Percentiles rank a stretch among this genome's conserved stretches.
phyloP scores from a whole-genome alignment of 768 basidiomycete genomes.

The Agrocybe chaxingu region DNA sequence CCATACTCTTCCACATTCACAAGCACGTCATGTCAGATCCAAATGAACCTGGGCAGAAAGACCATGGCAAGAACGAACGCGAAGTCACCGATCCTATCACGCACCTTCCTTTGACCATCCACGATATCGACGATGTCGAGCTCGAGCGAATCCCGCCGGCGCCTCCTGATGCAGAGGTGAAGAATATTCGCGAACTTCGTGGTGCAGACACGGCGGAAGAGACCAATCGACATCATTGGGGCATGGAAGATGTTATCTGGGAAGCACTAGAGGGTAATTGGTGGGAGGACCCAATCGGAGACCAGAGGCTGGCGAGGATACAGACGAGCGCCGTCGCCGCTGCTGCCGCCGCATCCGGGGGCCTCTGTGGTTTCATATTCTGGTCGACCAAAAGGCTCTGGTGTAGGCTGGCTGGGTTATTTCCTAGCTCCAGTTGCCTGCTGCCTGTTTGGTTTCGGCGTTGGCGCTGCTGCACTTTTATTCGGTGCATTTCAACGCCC shows the following conservation, averaged over 20 bases:
- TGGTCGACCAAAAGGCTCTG: slow-evolving; percentile 16
- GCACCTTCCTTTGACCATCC: slow-evolving; percentile 31
- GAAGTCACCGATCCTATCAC: slow-evolving; percentile 40
- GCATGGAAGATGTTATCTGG: slow-evolving; percentile 26
- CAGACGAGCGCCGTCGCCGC: slow-evolving; percentile 29
- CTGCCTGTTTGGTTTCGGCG: slow-evolving; percentile 21
- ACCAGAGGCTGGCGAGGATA: slow-evolving; percentile 25
- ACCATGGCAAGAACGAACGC: slow-evolving; percentile 7
- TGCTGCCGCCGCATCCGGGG: slow-evolving; percentile 23
- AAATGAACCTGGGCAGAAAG: neutral
- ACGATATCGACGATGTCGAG: slow-evolving; percentile 31
- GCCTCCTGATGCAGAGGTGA: slow-evolving; percentile 15
- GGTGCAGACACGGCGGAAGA: slow-evolving; percentile 14
- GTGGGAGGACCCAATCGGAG: slow-evolving; percentile 31
- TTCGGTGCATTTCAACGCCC: slow-evolving; percentile 14
- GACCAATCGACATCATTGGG: slow-evolving; percentile 19
- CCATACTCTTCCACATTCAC: neutral
- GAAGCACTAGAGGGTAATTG: slow-evolving; percentile 27
- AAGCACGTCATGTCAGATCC: slow-evolving; percentile 11
- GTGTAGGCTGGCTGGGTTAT: slow-evolving; percentile 15
- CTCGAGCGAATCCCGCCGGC: slow-evolving; percentile 32
- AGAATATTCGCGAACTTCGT: slow-evolving; percentile 11
- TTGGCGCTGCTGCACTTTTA: slow-evolving; percentile 24
- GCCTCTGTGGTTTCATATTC: slow-evolving; percentile 18
- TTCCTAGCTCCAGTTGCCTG: slow-evolving; percentile 22